These are phyloP conservation scores for Rhodomyrtus tomentosa DNA, from an alignment of 345 rosid genomes.

Conservation along the genomic window DNA sequence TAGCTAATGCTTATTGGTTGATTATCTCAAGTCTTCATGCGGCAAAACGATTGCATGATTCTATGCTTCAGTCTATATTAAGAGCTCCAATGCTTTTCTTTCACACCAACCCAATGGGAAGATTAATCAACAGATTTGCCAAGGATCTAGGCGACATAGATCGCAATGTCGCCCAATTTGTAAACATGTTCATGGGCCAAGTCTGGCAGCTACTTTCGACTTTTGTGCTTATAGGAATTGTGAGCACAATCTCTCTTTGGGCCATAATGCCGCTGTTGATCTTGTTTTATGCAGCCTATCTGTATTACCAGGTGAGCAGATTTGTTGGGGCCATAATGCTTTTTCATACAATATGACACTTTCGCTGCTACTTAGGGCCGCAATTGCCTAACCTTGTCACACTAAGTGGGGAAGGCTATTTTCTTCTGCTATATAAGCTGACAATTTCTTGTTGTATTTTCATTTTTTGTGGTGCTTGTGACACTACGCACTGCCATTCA, in stretches of 20 bases:
- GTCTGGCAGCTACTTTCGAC: conserved; percentile 88
- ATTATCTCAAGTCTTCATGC: conserved; percentile 78
- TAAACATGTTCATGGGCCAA: conserved; percentile 68
- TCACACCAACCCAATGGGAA: conserved; percentile 88
- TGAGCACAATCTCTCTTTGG: conserved; percentile 92
- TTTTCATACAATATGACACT: background rate
- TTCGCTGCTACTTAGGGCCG: background rate
- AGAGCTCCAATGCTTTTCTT: conserved; percentile 96
- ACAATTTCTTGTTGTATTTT: background rate
- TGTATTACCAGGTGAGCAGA: conserved; percentile 79
- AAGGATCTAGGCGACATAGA: conserved; percentile 92
- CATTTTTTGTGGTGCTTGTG: background rate
- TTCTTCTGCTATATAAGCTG: background rate
- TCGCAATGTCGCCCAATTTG: conserved; percentile 55
- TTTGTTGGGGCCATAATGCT: background rate
- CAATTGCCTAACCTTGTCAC: background rate
- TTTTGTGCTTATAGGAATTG: conserved; percentile 70
- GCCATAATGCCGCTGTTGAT: conserved; percentile 88
- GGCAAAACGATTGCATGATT: conserved; percentile 70
- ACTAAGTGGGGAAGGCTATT: background rate
- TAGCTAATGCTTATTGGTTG: conserved; percentile 78
- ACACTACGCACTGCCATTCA: background rate
- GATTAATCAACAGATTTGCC: conserved; percentile 86
- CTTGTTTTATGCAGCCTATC: conserved; percentile 79
- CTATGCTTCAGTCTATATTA: conserved; percentile 61